Evolutionary conservation across 2,329 filamentous ascomycete genomes (phyloP), one percentile per base, ranked within the genome.

Genomic region (Talaromyces atroroseus): DNA sequence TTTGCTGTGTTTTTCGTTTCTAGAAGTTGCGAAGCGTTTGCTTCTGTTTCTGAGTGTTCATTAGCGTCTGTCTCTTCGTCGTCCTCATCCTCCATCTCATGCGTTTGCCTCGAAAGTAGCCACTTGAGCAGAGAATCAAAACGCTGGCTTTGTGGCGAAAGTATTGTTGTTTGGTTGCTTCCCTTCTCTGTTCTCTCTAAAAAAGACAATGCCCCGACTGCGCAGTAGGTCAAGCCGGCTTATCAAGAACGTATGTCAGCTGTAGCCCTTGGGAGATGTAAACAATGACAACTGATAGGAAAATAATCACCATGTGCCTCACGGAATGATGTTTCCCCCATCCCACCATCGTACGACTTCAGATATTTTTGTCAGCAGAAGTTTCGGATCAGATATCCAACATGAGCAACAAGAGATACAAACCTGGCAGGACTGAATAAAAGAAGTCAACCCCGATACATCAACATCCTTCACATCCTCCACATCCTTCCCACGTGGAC

Each of bases 201-300:
- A 50, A 96, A 82, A 1, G 84, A 82, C 5, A 97, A 76, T 4
- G 90, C 87, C 11, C 84, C 85, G 54, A 96, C 81, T 7, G 87
- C 91, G 71, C 91, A 96, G 76, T 92, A 96, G 10, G 90, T 91
- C 70, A 95, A 92, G 20, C 94, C 94, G 63, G 90, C 89, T 91
- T 60, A 29, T 57, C 57, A 52, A 29, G 29, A 58, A 59, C 16
- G 29, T 26, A 18, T 3, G 24, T 48, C 20, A 54, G 44, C 21
- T 47, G 18, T 49, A 32, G 8, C 21, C 5, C 34, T 20, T 63
- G 68, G 57, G 58, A 24, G 55, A 42, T 45, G 45, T 38, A 23
- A 36, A 23, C 21, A 14, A 24, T 7, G 18, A 6, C 10, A 2
- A 42, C 2, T 5, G 16, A 20, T 29, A 20, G 46, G 18, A 34